phyloP scores from a whole-genome alignment of 306 rosid species.

The Inga leiocalycina region DNA sequence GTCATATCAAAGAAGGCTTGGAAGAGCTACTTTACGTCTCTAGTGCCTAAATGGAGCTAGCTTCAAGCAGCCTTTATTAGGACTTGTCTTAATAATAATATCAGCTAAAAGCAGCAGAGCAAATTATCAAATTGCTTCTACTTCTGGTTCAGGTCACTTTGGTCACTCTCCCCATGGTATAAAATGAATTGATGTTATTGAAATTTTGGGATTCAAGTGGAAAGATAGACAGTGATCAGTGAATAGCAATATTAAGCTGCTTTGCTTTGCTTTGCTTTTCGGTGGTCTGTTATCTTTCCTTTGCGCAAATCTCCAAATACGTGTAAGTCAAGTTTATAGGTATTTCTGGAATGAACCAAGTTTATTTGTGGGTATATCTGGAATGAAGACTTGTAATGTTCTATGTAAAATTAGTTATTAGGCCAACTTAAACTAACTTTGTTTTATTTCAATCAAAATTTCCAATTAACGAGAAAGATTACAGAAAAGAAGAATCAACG shows the following conservation, averaged over 20 bases:
- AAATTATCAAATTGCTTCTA: not conserved
- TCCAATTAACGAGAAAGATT: not conserved
- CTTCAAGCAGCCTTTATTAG: not conserved
- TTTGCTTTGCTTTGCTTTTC: not conserved
- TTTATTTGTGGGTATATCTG: not conserved
- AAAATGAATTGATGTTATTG: not conserved
- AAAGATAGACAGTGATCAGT: not conserved
- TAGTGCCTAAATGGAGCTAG: constrained; percentile 8
- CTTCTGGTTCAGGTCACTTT: not conserved
- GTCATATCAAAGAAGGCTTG: constrained; percentile 38
- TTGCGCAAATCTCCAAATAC: not conserved
- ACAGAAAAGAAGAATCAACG: not conserved
- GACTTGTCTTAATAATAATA: not conserved
- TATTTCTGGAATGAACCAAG: not conserved
- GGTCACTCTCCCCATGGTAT: not conserved
- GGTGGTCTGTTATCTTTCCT: not conserved
- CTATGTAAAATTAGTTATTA: not conserved
- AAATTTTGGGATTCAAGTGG: not conserved
- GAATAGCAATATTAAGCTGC: not conserved
- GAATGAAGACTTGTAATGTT: not conserved
- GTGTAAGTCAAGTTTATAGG: too few relatives aligned
- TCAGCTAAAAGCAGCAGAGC: not conserved
- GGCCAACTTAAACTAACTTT: not conserved
- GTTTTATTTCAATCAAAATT: not conserved
- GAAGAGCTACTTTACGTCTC: constrained; percentile 12